Evolutionary conservation across 208 protist species (phyloP).

Genomic region (Leishmania amazonensis): DNA sequence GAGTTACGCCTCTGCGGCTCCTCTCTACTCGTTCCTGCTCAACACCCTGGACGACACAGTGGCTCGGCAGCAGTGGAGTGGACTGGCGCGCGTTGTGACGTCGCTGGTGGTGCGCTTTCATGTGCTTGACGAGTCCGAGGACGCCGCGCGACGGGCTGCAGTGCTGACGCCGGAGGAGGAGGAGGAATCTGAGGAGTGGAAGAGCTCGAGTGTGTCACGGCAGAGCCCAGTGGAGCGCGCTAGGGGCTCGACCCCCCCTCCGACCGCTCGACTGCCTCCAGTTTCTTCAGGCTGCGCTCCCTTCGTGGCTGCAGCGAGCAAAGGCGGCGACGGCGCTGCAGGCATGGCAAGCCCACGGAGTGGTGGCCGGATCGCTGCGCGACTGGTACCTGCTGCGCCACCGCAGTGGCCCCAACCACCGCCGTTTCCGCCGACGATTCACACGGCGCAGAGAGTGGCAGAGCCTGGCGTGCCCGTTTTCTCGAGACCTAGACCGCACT

Average conservation of each 20-base stretch:
- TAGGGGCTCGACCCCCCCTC: not conserved
- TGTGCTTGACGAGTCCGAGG: constrained; percentile 52
- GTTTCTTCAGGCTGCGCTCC: not conserved
- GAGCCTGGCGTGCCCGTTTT: not conserved
- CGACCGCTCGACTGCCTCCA: constrained; percentile 1
- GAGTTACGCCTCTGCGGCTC: not conserved
- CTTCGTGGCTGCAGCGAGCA: not conserved
- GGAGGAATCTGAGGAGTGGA: not conserved
- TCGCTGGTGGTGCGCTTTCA: constrained; percentile 70
- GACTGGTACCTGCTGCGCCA: not conserved
- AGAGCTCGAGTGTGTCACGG: not conserved
- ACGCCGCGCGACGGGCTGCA: constrained; percentile 10
- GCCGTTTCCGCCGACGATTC: not conserved
- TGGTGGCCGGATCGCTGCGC: constrained; percentile 1
- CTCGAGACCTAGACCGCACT: not conserved
- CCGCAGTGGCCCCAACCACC: not conserved
- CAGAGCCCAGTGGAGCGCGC: not conserved
- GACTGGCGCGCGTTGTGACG: constrained; percentile 64
- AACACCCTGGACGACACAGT: constrained; percentile 42
- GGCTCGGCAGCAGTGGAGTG: constrained; percentile 56
- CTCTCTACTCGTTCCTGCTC: constrained; percentile 42
- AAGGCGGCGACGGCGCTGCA: not conserved
- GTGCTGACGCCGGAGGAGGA: not conserved
- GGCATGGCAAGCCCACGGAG: not conserved
- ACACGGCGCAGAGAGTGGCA: not conserved